Conservation (phyloP, 1,139 yeast species). For the Suhomyces choctaworum region DNA sequence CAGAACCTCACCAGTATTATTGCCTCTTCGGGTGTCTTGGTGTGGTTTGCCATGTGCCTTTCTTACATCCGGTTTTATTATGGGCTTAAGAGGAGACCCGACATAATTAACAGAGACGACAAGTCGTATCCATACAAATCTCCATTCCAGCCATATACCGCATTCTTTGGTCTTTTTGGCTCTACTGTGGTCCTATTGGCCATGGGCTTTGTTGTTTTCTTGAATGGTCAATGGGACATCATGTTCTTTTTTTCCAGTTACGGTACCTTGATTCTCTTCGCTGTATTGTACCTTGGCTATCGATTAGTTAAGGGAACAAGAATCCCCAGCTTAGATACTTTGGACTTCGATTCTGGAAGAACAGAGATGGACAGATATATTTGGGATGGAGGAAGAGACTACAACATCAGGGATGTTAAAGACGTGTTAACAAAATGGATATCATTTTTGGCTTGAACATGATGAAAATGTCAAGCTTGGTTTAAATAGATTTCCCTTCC, state of each 20-base stretch:
- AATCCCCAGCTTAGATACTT: constrained; percentile 58
- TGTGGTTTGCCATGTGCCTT: constrained; percentile 82
- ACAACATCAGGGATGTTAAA: constrained; percentile 36
- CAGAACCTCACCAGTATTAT: constrained; percentile 63
- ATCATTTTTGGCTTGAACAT: constrained; percentile 35
- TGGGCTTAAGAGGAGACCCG: constrained; percentile 67
- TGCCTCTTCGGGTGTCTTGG: constrained; percentile 69
- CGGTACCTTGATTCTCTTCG: constrained; percentile 60
- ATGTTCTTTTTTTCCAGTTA: constrained; percentile 67
- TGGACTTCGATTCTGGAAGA: constrained; percentile 79
- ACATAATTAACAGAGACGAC: constrained; percentile 62
- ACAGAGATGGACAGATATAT: constrained; percentile 69
- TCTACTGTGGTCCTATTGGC: constrained; percentile 56
- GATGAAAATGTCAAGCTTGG: too few relatives aligned
- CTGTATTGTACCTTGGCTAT: constrained; percentile 55
- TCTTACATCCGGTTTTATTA: constrained; percentile 69
- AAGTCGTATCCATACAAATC: constrained; percentile 74
- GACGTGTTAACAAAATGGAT: constrained; percentile 39
- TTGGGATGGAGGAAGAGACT: constrained; percentile 65
- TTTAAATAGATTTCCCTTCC: too few relatives aligned
- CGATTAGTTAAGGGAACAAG: constrained; percentile 56
- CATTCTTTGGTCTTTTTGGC: constrained; percentile 64
- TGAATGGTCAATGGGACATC: constrained; percentile 61
- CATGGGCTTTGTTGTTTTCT: constrained; percentile 71
- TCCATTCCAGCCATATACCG: constrained; percentile 75